Evolutionary conservation across 345 rosid species (phyloP), one percentile per base, ranked within the genome.

Genomic region (Citrus maxima): DNA sequence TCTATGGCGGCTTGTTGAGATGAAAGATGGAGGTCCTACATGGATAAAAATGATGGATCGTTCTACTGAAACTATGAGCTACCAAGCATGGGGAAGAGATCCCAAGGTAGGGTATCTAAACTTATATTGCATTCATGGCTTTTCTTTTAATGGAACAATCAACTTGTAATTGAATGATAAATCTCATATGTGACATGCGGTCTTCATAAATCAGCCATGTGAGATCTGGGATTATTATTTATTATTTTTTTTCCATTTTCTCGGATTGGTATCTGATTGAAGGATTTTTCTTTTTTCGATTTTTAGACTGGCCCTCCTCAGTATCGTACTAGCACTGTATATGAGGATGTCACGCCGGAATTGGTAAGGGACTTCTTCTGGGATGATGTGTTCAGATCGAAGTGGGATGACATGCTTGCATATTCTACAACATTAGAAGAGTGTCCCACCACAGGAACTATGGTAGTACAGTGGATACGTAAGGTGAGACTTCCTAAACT

Each of bases 361-460:
- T 61, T 80, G 67, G 83, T 91, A 81, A 90, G 95, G 81, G 97
- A 91, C 78, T 93, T 93, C 74, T 95, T 90, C 72, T 91, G 97
- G 98, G 98, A 92, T 30, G 93, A 92, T 75, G 91, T 85, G 67
- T 94, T 91, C 75, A 86, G 95, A 72, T 79, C 86, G 30, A 84
- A 84, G 73, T 94, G 98, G 96, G 96, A 93, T 75, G 87, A 91
- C 81, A 94, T 91, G 98, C 98, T 94, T 77, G 81, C 88, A 51
- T 61, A 65, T 79, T 83, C 89, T 64, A 70, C 85, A 16, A 87
- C 83, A n/a, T 61, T 87, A 67, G 92, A 90, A 30, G 92, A 90
- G 69, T 91, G 95, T 78, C 82, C 83, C 28, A 80, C 67, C 10
- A 85, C 91, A 1, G 98, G 98, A 79, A 87, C 93, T 70, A 91